phyloP scores from a whole-genome alignment of 2,329 filamentous ascomycete species.

The Exophiala sideris region DNA sequence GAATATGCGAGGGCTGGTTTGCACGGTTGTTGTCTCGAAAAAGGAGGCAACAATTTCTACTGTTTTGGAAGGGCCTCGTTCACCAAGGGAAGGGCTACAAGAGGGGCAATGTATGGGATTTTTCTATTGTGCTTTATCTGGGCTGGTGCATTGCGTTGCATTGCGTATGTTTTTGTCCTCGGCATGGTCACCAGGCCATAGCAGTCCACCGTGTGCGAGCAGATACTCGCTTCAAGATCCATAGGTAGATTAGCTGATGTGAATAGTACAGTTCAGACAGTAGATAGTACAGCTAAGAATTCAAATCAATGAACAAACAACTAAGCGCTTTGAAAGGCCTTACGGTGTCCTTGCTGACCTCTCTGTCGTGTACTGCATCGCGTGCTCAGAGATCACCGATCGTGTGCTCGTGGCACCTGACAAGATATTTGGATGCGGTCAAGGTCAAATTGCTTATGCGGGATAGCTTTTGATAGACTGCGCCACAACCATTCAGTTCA shows the following conservation, averaged over 20 bases:
- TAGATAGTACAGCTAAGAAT: constrained; percentile 3
- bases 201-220: background rate
- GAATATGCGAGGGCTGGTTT: constrained; percentile 3
- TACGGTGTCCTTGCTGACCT: background rate
- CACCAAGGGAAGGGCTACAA: background rate
- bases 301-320: background rate
- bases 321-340: background rate
- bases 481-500: background rate
- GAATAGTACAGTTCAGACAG: constrained; percentile 5
- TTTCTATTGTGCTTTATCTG: background rate
- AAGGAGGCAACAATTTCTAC: constrained; percentile 4
- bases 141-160: background rate
- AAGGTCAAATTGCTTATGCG: background rate
- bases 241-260: constrained; percentile 8
- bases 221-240: background rate
- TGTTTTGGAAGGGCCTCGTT: background rate
- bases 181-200: background rate
- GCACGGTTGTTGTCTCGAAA: constrained; percentile 2
- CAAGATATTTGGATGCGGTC: background rate
- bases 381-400: background rate
- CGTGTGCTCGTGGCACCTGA: background rate
- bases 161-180: background rate
- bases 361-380: background rate
- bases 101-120: background rate
- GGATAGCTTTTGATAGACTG: background rate